phyloP scores from a whole-genome alignment of 2,329 filamentous ascomycete genomes.

The Colletotrichum somersetense region DNA sequence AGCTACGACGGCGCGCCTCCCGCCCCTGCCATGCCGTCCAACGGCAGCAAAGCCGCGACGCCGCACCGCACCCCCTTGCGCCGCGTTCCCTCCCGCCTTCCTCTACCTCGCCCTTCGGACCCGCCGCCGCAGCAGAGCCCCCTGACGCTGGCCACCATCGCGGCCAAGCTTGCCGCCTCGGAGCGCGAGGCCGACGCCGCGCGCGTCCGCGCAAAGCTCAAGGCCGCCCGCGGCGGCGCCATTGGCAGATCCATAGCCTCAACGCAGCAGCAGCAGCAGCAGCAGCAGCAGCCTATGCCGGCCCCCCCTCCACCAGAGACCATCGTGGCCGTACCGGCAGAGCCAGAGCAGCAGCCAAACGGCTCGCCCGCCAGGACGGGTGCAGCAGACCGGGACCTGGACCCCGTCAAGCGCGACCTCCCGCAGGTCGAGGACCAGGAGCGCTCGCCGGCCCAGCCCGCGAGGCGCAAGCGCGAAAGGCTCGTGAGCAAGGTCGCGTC shows the following conservation, averaged over 20 bases:
- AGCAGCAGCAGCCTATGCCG: constrained; percentile 40
- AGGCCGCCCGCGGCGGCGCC: constrained; percentile 59
- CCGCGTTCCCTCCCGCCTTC: constrained; percentile 50
- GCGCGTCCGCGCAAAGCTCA: constrained; percentile 72
- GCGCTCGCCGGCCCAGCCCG: constrained; percentile 46
- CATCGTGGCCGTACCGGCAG: constrained; percentile 24
- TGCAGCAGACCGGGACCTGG: constrained; percentile 46
- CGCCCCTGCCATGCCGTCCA: constrained; percentile 39
- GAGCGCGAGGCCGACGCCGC: constrained; percentile 74
- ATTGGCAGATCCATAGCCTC: constrained; percentile 48
- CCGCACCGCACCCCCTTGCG: constrained; percentile 40
- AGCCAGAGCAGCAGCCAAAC: constrained; percentile 5
- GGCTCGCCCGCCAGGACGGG: background rate
- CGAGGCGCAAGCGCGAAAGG: constrained; percentile 65
- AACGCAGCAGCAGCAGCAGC: constrained; percentile 43
- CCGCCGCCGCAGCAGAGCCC: constrained; percentile 65
- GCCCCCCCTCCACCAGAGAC: constrained; percentile 37
- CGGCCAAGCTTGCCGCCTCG: constrained; percentile 73
- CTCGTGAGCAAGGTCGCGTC: constrained; percentile 68
- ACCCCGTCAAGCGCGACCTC: constrained; percentile 53
- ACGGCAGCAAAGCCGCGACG: constrained; percentile 31
- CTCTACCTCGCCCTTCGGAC: constrained; percentile 53
- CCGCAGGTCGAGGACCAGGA: constrained; percentile 34
- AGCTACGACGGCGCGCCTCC: constrained; percentile 45
- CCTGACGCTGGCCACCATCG: constrained; percentile 71